Conservation (phyloP, 176 grass and related monocot genomes). For the Urochloa ruziziensis region DNA sequence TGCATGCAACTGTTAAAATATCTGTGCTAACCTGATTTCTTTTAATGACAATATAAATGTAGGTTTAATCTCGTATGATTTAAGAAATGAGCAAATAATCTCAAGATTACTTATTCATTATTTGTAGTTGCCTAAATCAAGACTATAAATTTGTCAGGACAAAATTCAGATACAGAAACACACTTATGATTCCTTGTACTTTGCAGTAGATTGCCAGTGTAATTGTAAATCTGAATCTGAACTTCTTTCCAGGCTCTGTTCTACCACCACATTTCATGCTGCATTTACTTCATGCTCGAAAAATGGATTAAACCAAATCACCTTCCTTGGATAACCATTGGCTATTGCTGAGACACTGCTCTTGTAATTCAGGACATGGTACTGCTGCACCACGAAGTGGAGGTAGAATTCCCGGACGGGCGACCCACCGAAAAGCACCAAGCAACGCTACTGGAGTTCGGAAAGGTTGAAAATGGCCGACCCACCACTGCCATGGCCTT, state of each 20-base stretch:
- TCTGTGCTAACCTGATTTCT: not conserved
- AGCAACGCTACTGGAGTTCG: conserved; percentile 81
- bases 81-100: not conserved
- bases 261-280: not conserved
- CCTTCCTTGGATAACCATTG: not conserved
- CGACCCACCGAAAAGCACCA: conserved; percentile 66
- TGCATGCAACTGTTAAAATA: conserved; percentile 2
- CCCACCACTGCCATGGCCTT: conserved; percentile 87
- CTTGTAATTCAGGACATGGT: conserved; percentile 83
- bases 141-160: not conserved
- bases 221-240: not conserved
- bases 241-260: not conserved
- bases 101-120: not conserved
- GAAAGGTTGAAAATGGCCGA: conserved; percentile 63
- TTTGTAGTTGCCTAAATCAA: not conserved
- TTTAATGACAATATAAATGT: too few species aligned
- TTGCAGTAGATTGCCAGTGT: not conserved
- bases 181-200: not conserved
- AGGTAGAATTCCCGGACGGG: conserved; percentile 65
- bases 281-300: not conserved
- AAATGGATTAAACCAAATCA: not conserved
- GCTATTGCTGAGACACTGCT: not conserved
- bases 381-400: conserved; percentile 86
- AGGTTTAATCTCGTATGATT: too few species aligned
- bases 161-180: not conserved